Evolutionary conservation across 352 stramenopile genomes (phyloP).

Genomic region (Peronospora belbahrii): DNA sequence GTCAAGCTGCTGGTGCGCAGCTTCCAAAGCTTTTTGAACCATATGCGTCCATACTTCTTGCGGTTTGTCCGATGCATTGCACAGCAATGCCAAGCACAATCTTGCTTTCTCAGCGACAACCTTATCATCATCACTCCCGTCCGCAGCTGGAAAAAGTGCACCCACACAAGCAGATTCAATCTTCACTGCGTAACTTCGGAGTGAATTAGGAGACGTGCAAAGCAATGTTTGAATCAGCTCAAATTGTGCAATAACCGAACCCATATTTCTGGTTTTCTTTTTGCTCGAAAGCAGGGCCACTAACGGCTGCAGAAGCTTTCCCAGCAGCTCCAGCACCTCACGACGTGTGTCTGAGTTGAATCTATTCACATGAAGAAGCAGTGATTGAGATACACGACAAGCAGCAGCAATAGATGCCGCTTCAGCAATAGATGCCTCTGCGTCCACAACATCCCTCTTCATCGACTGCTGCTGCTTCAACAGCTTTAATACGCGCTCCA

Average conservation of each 20-base stretch:
- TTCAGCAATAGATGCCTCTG: constrained; percentile 21
- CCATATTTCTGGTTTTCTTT: constrained; percentile 9
- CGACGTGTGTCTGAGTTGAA: constrained; percentile 50
- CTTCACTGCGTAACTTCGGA: constrained; percentile 53
- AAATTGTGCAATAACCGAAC: constrained; percentile 25
- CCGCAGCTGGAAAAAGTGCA: constrained; percentile 19
- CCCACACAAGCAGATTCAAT: constrained; percentile 44
- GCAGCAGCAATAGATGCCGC: constrained; percentile 31
- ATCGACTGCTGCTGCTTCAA: constrained; percentile 52
- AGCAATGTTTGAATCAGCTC: constrained; percentile 42
- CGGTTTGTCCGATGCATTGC: constrained; percentile 58
- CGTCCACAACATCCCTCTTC: constrained; percentile 23
- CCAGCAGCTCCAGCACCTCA: constrained; percentile 48
- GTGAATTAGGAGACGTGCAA: constrained; percentile 40
- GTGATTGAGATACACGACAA: constrained; percentile 35
- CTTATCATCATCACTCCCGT: constrained; percentile 14
- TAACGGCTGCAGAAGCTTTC: constrained; percentile 52
- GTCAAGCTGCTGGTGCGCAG: constrained; percentile 58
- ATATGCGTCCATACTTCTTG: constrained; percentile 59
- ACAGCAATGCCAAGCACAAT: constrained; percentile 41
- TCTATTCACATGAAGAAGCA: constrained; percentile 43
- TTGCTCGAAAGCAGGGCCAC: constrained; percentile 39
- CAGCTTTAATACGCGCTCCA: constrained; percentile 57
- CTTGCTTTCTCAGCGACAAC: constrained; percentile 15
- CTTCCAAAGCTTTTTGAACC: constrained; percentile 49